Evolutionary conservation across 1,139 yeast species (phyloP), one percentile per base, ranked within the genome.

Genomic region (Diutina neorugosa): DNA sequence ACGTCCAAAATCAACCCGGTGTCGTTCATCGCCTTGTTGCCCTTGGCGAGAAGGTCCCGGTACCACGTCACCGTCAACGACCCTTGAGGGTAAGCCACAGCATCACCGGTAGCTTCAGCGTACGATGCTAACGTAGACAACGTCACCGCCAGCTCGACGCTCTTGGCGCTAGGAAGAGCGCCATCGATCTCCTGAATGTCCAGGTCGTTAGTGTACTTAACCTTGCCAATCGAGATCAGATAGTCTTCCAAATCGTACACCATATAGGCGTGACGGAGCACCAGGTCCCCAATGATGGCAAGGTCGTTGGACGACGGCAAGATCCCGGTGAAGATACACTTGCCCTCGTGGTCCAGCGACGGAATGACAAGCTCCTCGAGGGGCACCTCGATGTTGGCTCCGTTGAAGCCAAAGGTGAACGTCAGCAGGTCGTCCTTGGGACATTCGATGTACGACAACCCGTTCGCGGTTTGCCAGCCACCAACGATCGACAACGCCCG

Each of bases 161-260:
- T 16, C 18, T 7, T 9, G 20, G 43, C 43, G 11, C 20, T n/a
- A 11, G 43, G 43, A 16, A 40, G 43, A 6, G 43, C 9, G 20
- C 20, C 18, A 11, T n/a, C 18, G 19, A 40, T 16, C 9, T 40
- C 43, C n/a, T 31, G 37, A 14, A 31, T 31, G 37, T 31, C 37
- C 37, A 31, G 37, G 37, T 67, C 66, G 27, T 62, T 59, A 9
- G 78, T 63, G 57, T 68, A 67, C 44, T 67, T 68, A 6, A 82
- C 84, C 59, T 78, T 87, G 1, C 94, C 96, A 53, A 90, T 56
- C 0, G 84, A 82, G 31, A 89, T 71, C 61, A 82, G 80, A 53
- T 70, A 67, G 57, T 77, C 78, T 37, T 85, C 90, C 57, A 88
- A 69, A 65, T 90, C 94, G 61, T 78, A 88, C 48, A 88, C 96